These are phyloP conservation scores for Suillus americanus DNA, from an alignment of 768 basidiomycete genomes.

Conservation along the genomic window DNA sequence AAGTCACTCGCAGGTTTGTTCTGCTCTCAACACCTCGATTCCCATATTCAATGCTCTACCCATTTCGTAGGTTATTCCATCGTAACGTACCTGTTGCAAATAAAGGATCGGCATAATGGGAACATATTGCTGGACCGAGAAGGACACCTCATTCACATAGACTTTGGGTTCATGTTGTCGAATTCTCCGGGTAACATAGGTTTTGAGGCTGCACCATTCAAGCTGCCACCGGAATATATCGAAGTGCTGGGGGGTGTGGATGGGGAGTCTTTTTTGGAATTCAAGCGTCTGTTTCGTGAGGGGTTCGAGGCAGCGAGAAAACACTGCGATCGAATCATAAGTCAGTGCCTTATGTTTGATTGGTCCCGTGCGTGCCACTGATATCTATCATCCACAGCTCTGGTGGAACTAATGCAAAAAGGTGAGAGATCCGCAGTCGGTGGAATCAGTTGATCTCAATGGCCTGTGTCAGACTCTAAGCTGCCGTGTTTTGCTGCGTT, in stretches of 20 bases:
- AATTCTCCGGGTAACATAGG: conserved; percentile 98
- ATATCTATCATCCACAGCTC: conserved; percentile 43
- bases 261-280: conserved; percentile 75
- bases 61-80: conserved; percentile 76
- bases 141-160: conserved; percentile 94
- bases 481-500: conserved; percentile 89
- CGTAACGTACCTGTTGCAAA: conserved; percentile 94
- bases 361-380: neutral
- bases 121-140: conserved; percentile 96
- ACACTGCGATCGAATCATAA: conserved; percentile 95
- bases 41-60: neutral
- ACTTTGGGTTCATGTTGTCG: conserved; percentile 97
- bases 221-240: conserved; percentile 91
- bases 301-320: conserved; percentile 94
- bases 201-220: conserved; percentile 99
- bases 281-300: conserved; percentile 84
- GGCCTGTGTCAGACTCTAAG: conserved; percentile 62
- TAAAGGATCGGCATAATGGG: conserved; percentile 98
- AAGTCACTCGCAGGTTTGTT: conserved; percentile 79
- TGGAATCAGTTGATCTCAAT: conserved; percentile 11
- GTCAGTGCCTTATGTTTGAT: conserved; percentile 41
- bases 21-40: neutral
- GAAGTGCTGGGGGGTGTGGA: conserved; percentile 91
- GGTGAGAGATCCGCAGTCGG: conserved; percentile 41
- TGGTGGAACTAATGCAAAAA: conserved; percentile 99